Conservation (phyloP, 148 eudicot genomes). For the Rhododendron kiyosumense region DNA sequence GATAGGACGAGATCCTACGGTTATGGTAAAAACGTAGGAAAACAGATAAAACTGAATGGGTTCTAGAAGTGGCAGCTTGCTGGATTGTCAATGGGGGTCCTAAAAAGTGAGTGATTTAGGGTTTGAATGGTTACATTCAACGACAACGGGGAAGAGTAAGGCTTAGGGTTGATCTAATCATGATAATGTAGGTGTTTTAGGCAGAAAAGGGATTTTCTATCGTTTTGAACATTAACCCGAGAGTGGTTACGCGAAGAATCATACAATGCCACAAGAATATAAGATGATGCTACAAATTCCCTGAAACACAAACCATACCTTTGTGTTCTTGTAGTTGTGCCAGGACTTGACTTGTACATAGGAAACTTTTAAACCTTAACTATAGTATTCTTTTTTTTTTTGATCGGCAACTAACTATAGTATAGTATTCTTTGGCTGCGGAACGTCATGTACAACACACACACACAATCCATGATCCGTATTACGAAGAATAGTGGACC, state of each 20-base stretch:
- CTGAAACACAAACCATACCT: not conserved
- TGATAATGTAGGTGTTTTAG: not conserved
- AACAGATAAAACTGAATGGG: not conserved
- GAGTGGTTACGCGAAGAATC: not conserved
- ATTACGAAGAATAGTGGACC: not conserved
- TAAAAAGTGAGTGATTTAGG: not conserved
- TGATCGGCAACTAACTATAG: too few relatives aligned
- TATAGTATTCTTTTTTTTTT: too few relatives aligned
- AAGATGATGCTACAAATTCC: not conserved
- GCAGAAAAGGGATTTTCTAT: not conserved
- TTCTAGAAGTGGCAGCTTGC: not conserved
- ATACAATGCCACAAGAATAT: not conserved
- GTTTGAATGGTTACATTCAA: not conserved
- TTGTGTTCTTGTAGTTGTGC: not conserved
- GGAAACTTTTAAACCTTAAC: not conserved
- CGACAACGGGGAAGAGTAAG: not conserved
- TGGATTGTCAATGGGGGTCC: not conserved
- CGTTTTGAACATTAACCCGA: not conserved
- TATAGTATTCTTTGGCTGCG: not conserved
- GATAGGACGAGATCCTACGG: not conserved
- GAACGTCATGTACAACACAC: not conserved
- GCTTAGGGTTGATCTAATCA: not conserved
- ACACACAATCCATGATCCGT: not conserved
- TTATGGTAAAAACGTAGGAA: not conserved
- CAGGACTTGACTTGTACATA: not conserved